Conservation (phyloP, 345 rosid species). For the Physaria fendleri region DNA sequence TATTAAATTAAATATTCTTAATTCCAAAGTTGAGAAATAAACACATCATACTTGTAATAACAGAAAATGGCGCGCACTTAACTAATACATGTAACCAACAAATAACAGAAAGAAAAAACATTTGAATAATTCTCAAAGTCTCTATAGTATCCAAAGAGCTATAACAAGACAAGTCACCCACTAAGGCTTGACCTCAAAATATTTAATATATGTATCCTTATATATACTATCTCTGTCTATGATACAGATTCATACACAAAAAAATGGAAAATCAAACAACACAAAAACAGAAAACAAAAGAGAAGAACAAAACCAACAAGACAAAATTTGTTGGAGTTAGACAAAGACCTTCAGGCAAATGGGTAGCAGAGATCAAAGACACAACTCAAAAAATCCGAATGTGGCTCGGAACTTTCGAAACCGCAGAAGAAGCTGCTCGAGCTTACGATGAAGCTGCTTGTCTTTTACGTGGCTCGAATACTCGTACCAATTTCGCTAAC, state of each 20-base stretch:
- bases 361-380: slow-evolving; percentile 96
- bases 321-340: slow-evolving; percentile 77
- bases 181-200: too few species aligned
- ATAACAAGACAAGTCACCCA: too few species aligned
- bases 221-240: slow-evolving; percentile 6
- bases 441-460: slow-evolving; percentile 91
- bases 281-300: slow-evolving; percentile 31
- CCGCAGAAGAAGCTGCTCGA: slow-evolving; percentile 80
- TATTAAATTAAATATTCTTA: too few species aligned
- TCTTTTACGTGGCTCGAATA: slow-evolving; percentile 78
- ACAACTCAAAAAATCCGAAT: slow-evolving; percentile 77
- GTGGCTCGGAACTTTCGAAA: slow-evolving; percentile 87
- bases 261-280: slow-evolving; percentile 37
- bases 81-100: too few species aligned
- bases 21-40: too few species aligned
- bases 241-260: background rate
- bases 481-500: slow-evolving; percentile 68
- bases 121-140: too few species aligned
- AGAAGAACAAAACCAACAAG: slow-evolving; percentile 26
- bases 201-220: too few species aligned
- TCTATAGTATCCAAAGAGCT: too few species aligned
- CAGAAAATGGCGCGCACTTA: too few species aligned
- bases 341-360: slow-evolving; percentile 85
- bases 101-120: too few species aligned
- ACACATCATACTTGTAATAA: too few species aligned